phyloP scores from a whole-genome alignment of 192 early-diverging fungal genomes.

The Coemansia sp. region DNA sequence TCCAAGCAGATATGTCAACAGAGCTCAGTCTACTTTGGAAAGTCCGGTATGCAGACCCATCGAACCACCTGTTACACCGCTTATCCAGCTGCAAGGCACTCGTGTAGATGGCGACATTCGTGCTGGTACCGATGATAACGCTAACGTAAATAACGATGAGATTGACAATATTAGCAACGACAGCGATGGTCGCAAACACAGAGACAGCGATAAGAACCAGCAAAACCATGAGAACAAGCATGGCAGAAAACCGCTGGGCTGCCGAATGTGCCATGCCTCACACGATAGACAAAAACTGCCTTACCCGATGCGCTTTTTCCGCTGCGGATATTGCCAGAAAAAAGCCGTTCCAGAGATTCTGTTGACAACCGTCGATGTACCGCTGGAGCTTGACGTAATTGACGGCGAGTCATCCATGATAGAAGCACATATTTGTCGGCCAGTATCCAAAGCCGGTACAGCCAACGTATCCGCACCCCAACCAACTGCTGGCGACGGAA shows the following conservation, averaged over 20 bases:
- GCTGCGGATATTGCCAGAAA: constrained; percentile 69
- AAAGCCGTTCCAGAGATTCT: constrained; percentile 77
- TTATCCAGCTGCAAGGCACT: too few relatives aligned
- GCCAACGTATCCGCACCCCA: constrained; percentile 3
- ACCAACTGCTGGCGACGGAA: not conserved
- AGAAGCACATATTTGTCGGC: constrained; percentile 71
- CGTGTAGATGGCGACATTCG: too few relatives aligned
- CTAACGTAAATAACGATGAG: too few relatives aligned
- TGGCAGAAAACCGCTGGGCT: constrained; percentile 21
- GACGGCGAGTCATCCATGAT: constrained; percentile 66
- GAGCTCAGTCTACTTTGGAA: too few relatives aligned
- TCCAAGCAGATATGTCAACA: too few relatives aligned
- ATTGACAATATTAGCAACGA: not conserved
- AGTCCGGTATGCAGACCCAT: too few relatives aligned
- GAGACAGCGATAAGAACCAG: too few relatives aligned
- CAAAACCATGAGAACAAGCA: not conserved
- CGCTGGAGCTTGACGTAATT: constrained; percentile 68
- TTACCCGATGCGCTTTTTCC: constrained; percentile 66
- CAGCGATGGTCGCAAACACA: too few relatives aligned
- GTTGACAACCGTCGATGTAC: constrained; percentile 73
- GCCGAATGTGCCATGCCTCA: constrained; percentile 68
- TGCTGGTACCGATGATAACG: too few relatives aligned
- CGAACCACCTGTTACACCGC: too few relatives aligned
- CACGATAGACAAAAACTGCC: constrained; percentile 65
- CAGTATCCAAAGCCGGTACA: constrained; percentile 13